These are phyloP conservation scores for Mycena citricolor DNA, from an alignment of 1,284 basidiomycete genomes.

Conservation along the genomic window DNA sequence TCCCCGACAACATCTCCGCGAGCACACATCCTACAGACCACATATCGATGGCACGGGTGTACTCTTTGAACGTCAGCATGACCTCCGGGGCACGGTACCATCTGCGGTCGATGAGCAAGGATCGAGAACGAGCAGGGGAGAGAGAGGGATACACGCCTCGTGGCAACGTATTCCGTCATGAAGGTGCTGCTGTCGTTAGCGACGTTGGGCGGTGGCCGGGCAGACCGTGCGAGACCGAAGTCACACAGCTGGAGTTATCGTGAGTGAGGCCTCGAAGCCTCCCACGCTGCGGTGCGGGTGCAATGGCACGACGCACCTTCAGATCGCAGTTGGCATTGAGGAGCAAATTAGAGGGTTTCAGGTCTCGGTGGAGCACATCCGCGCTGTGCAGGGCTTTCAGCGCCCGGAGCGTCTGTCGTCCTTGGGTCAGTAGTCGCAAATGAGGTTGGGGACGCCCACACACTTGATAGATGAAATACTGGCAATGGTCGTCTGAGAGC, in stretches of 20 bases:
- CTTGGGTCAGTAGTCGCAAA: slow-evolving; percentile 14
- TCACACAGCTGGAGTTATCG: slow-evolving; percentile 70
- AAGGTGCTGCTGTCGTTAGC: slow-evolving; percentile 84
- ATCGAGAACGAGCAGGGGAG: slow-evolving; percentile 1
- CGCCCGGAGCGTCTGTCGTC: slow-evolving; percentile 74
- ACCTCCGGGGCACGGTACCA: slow-evolving; percentile 96
- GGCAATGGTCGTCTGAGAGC: slow-evolving; percentile 86
- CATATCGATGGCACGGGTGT: slow-evolving; percentile 89
- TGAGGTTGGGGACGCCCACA: slow-evolving; percentile 21
- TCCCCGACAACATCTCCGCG: slow-evolving; percentile 91
- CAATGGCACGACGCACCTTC: slow-evolving; percentile 53
- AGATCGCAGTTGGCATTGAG: slow-evolving; percentile 95
- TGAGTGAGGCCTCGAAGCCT: slow-evolving; percentile 9
- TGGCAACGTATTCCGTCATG: slow-evolving; percentile 95
- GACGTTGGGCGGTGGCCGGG: slow-evolving; percentile 76
- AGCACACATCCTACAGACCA: slow-evolving; percentile 94
- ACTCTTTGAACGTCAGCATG: slow-evolving; percentile 95
- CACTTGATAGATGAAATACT: slow-evolving; percentile 95
- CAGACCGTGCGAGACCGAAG: slow-evolving; percentile 88
- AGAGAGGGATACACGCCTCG: slow-evolving; percentile 47
- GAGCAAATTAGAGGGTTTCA: slow-evolving; percentile 91
- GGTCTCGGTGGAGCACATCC: slow-evolving; percentile 84
- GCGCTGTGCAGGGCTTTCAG: slow-evolving; percentile 92
- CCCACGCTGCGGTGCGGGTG: no score
- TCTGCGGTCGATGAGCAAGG: slow-evolving; percentile 38